These are phyloP conservation scores for Petasospora fabianii DNA, from an alignment of 1,139 yeast species.

Conservation along the genomic window DNA sequence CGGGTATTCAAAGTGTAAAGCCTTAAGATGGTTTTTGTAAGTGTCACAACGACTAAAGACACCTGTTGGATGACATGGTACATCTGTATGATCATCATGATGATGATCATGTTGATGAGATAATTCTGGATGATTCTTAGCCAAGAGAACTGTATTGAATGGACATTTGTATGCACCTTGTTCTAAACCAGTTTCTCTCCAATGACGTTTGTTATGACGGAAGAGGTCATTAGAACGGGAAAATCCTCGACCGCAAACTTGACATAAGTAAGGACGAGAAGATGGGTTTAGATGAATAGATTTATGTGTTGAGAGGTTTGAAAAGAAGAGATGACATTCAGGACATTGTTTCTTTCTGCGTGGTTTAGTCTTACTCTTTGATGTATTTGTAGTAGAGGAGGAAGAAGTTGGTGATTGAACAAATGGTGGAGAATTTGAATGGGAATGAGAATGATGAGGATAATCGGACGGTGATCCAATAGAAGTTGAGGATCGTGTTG, in stretches of 20 bases:
- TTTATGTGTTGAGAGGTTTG: constrained; percentile 82
- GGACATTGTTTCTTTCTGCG: constrained; percentile 84
- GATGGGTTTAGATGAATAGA: constrained; percentile 75
- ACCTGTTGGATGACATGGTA: constrained; percentile 71
- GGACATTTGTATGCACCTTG: constrained; percentile 48
- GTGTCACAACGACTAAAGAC: constrained; percentile 88
- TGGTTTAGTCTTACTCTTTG: constrained; percentile 34
- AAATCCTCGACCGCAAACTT: constrained; percentile 77
- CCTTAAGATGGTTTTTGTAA: constrained; percentile 84
- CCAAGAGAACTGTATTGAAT: constrained; percentile 24
- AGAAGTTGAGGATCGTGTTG: constrained; percentile 3
- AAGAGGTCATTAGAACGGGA: constrained; percentile 83
- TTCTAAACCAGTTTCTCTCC: constrained; percentile 45
- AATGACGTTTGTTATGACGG: constrained; percentile 81
- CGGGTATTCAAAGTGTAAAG: constrained; percentile 87
- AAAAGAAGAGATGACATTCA: constrained; percentile 68
- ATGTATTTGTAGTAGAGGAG: constrained; percentile 9
- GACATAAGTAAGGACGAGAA: constrained; percentile 74
- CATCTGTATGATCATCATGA: too few relatives aligned
- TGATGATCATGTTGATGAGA: constrained; percentile 2
- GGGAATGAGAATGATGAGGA: constrained; percentile 1
- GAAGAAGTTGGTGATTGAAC: neutral
- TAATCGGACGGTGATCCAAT: constrained; percentile 8
- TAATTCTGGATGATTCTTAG: constrained; percentile 8
- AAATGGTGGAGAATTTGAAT: constrained; percentile 1